A percentile compares a stretch with the other conserved stretches of the same genome.
Conservation (phyloP, 2,329 filamentous ascomycete species). For the Pseudocercospora fuligena region DNA sequence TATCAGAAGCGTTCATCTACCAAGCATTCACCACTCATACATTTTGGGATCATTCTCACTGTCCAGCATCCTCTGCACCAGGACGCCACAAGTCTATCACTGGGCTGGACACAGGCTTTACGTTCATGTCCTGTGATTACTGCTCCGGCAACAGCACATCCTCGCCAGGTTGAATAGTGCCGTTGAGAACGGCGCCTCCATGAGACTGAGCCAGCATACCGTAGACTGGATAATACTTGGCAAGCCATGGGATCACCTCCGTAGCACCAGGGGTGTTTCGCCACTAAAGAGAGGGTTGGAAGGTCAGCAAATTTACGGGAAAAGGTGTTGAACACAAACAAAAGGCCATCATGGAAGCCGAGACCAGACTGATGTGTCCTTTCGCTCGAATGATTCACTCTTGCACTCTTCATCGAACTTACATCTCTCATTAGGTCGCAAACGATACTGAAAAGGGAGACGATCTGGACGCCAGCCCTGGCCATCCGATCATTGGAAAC, state of each 20-base stretch:
- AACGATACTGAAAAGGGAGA: slow-evolving; percentile 66
- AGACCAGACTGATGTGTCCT: background rate
- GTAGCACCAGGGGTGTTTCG: slow-evolving; percentile 56
- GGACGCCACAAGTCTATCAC: background rate
- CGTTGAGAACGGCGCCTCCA: slow-evolving; percentile 63
- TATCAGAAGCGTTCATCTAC: background rate
- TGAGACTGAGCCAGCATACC: slow-evolving; percentile 67
- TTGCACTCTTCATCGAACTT: background rate
- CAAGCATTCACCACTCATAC: no score
- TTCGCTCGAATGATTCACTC: background rate
- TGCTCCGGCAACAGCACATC: slow-evolving; percentile 34
- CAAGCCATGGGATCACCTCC: slow-evolving; percentile 67
- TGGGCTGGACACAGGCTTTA: background rate
- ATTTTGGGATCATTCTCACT: background rate
- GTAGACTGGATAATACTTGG: slow-evolving; percentile 68
- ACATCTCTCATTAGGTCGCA: slow-evolving; percentile 71
- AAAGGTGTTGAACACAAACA: no score
- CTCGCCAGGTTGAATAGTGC: slow-evolving; percentile 63
- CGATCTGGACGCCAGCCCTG: slow-evolving; percentile 67
- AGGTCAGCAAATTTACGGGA: background rate
- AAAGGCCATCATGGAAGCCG: background rate
- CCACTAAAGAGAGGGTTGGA: slow-evolving; percentile 50
- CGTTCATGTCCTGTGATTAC: background rate
- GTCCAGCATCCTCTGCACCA: background rate
- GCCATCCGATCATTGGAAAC: slow-evolving; percentile 71